phyloP scores from a whole-genome alignment of 257 asterid genomes.

The Solanum gracilifrons region DNA sequence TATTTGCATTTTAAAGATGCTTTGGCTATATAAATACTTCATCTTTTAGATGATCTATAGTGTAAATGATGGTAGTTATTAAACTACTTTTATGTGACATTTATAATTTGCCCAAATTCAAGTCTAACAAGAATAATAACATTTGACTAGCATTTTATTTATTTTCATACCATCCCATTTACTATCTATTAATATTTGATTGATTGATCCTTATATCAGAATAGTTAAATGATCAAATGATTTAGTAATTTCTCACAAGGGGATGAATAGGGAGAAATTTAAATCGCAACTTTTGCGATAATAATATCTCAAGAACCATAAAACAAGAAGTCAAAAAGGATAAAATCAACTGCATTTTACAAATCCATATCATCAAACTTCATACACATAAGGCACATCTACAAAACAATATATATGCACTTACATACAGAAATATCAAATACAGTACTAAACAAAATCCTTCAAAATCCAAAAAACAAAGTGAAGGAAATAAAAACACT shows the following conservation, averaged over 20 bases:
- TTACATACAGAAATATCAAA: background rate
- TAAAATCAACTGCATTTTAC: background rate
- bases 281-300: background rate
- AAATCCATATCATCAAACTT: background rate
- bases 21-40: no score
- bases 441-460: background rate
- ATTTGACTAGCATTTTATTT: no score
- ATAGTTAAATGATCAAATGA: background rate
- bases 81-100: no score
- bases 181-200: background rate
- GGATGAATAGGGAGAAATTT: no score
- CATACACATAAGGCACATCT: background rate
- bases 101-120: no score
- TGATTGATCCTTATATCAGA: fast-evolving
- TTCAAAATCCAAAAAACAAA: background rate
- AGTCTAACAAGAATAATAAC: fast-evolving
- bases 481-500: background rate
- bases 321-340: background rate
- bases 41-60: no score
- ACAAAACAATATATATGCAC: background rate
- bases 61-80: no score
- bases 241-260: no score
- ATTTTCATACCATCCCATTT: no score
- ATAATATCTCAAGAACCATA: background rate
- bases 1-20: no score